Percentiles rank a stretch among this genome's conserved stretches.
Evolutionary conservation across 2,329 filamentous ascomycete species (phyloP).

Genomic region (Elsinoe necatrix): DNA sequence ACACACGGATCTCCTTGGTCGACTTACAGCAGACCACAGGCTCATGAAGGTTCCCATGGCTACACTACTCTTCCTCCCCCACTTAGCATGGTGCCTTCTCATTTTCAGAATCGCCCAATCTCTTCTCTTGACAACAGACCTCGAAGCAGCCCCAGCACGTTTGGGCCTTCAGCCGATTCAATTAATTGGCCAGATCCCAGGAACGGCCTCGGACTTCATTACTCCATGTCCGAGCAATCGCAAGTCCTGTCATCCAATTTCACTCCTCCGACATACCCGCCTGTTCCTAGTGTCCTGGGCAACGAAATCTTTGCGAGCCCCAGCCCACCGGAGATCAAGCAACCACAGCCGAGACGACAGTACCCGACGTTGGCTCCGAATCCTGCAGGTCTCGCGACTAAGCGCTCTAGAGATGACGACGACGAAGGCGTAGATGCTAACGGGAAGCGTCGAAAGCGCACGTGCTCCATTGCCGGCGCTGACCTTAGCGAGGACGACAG

Average conservation of each 20-base stretch:
- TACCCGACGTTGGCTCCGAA: constrained; percentile 40
- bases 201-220: constrained; percentile 35
- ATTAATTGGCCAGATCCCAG: constrained; percentile 32
- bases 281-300: not conserved
- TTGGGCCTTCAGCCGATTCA: constrained; percentile 32
- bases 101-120: constrained; percentile 15
- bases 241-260: constrained; percentile 23
- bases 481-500: constrained; percentile 45
- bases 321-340: constrained; percentile 21
- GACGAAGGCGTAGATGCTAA: constrained; percentile 23
- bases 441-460: constrained; percentile 36
- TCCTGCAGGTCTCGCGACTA: constrained; percentile 30
- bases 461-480: constrained; percentile 28
- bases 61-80: constrained; percentile 13
- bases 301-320: constrained; percentile 21
- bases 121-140: constrained; percentile 24
- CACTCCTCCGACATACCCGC: constrained; percentile 29
- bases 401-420: constrained; percentile 35
- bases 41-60: constrained; percentile 1
- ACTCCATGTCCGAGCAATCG: constrained; percentile 24
- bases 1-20: constrained; percentile 10
- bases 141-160: constrained; percentile 37
- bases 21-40: not conserved
- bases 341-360: constrained; percentile 34
- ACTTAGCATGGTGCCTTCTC: constrained; percentile 6